Conservation (phyloP, 225 moss, liverwort and hornwort genomes). For the Antitrichia curtipendula region DNA sequence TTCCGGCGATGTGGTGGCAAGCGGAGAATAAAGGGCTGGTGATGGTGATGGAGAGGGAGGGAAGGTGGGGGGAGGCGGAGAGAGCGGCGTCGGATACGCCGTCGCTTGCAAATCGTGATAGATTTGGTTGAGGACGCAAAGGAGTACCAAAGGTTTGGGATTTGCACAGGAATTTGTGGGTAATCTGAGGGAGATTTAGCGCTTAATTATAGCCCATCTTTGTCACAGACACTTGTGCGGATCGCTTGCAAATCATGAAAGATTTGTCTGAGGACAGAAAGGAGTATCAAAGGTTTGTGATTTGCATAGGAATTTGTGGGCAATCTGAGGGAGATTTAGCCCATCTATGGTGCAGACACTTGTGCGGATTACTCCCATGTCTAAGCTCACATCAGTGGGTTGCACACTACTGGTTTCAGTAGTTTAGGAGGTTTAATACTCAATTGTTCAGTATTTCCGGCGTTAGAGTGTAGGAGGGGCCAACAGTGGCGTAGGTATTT, state of each 20-base stretch:
- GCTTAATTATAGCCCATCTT: too few relatives aligned
- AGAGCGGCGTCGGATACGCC: slow-evolving; percentile 3
- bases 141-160: background rate
- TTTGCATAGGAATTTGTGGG: background rate
- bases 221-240: background rate
- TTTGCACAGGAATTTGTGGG: background rate
- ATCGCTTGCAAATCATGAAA: slow-evolving; percentile 4
- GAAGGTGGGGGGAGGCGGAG: slow-evolving; percentile 13
- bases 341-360: background rate
- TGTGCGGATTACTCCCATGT: background rate
- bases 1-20: slow-evolving; percentile 34
- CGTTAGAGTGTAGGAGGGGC: background rate
- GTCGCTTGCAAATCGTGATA: slow-evolving; percentile 7
- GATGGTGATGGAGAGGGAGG: background rate
- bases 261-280: background rate
- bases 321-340: background rate
- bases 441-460: background rate
- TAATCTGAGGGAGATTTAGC: background rate
- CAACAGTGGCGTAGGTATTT: too few relatives aligned
- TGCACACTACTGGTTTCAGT: background rate
- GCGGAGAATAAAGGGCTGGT: slow-evolving; percentile 24
- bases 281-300: background rate
- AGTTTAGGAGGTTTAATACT: background rate
- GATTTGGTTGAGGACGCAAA: background rate
- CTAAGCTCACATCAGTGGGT: background rate